Evolutionary conservation across 2,329 filamentous ascomycete genomes (phyloP).

Genomic region (Xylaria polymorpha): DNA sequence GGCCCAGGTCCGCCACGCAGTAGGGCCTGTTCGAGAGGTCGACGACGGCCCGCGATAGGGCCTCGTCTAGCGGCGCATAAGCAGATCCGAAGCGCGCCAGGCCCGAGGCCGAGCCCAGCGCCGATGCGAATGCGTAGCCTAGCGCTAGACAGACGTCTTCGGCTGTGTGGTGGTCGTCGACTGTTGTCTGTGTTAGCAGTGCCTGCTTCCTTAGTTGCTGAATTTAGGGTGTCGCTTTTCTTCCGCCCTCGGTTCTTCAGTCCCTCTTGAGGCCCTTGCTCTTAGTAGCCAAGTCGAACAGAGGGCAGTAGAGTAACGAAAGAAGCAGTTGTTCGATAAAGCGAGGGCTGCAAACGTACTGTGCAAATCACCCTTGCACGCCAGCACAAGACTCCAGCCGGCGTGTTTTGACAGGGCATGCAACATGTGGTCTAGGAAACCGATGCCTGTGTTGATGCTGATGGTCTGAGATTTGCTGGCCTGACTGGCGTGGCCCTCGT

Average conservation of each 20-base stretch:
- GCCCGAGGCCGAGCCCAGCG: constrained; percentile 81
- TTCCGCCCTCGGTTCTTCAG: not conserved
- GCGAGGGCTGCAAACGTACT: constrained; percentile 65
- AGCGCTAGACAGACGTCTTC: constrained; percentile 96
- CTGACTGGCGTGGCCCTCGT: constrained; percentile 83
- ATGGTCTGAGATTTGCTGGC: constrained; percentile 86
- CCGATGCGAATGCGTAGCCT: constrained; percentile 83
- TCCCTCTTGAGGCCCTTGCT: not conserved
- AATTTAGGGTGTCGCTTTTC: not conserved
- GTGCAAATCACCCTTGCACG: constrained; percentile 89
- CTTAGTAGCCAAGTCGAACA: not conserved
- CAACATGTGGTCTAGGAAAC: constrained; percentile 98
- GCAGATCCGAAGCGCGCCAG: constrained; percentile 91
- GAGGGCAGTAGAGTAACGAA: not conserved
- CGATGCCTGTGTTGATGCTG: constrained; percentile 90
- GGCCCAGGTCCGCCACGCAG: constrained; percentile 82
- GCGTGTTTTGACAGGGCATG: constrained; percentile 96
- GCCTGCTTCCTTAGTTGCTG: not conserved
- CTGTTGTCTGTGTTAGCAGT: constrained; percentile 57
- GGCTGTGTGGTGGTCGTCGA: constrained; percentile 98
- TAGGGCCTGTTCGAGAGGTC: constrained; percentile 94
- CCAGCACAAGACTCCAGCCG: constrained; percentile 88
- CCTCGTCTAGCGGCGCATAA: constrained; percentile 95
- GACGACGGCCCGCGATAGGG: constrained; percentile 90
- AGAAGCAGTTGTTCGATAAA: not conserved